phyloP scores from a whole-genome alignment of 345 rosid genomes.

The Dimocarpus longan region DNA sequence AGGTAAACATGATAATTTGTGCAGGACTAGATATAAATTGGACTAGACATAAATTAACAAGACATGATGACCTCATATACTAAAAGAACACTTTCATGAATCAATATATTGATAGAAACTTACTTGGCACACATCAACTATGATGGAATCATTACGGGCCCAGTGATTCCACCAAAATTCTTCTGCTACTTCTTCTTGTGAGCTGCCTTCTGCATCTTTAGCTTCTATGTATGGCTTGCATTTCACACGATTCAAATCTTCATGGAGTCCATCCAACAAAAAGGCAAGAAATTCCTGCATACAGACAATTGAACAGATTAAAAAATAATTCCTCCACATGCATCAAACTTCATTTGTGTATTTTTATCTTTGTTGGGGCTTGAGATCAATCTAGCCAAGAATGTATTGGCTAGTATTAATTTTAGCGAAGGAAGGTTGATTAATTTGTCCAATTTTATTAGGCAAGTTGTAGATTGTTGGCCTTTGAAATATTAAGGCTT shows the following conservation, averaged over 20 bases:
- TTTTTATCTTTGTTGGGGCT: too few species aligned
- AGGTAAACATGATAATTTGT: neutral
- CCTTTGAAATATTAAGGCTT: too few species aligned
- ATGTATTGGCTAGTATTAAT: neutral
- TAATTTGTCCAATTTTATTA: neutral
- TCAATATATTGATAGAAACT: conserved; percentile 10
- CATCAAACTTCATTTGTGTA: neutral
- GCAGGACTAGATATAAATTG: neutral
- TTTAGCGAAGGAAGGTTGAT: neutral
- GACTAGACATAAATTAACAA: neutral
- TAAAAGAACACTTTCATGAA: conserved; percentile 13
- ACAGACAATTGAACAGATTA: conserved; percentile 16
- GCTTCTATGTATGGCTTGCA: conserved; percentile 63
- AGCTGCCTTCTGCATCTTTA: conserved; percentile 52
- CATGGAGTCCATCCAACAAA: conserved; percentile 81
- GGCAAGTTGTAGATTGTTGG: neutral
- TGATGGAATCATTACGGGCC: conserved; percentile 71
- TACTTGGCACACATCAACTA: conserved; percentile 69
- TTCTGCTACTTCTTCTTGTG: conserved; percentile 65
- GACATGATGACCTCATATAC: neutral
- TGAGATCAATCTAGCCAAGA: too few species aligned
- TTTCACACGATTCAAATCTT: conserved; percentile 76
- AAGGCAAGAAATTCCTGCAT: conserved; percentile 70
- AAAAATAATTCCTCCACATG: neutral
- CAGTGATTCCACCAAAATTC: conserved; percentile 66